These are phyloP conservation scores for Hypericum perforatum DNA, from an alignment of 345 rosid genomes.

Conservation along the genomic window DNA sequence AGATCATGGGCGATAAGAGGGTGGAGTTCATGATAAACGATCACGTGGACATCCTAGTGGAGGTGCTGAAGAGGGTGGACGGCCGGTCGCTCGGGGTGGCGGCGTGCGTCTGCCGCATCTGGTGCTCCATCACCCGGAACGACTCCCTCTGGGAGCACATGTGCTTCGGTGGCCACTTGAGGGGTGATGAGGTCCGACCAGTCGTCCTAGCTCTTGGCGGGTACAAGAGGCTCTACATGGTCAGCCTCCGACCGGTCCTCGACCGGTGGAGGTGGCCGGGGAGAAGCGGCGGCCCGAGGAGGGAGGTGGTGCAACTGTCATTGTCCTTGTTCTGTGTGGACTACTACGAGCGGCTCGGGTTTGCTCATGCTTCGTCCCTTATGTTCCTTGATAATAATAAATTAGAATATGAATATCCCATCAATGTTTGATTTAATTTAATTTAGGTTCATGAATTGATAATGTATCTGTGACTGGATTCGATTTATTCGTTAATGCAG, in stretches of 20 bases:
- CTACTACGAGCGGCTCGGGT: conserved; percentile 55
- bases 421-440: too few relatives aligned
- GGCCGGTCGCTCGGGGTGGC: conserved; percentile 74
- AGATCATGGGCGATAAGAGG: background rate
- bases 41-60: conserved; percentile 68
- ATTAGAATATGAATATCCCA: too few relatives aligned
- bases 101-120: conserved; percentile 84
- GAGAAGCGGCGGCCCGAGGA: conserved; percentile 27
- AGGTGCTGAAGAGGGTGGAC: conserved; percentile 67
- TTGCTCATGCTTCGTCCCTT: conserved; percentile 54
- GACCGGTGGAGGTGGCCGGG: conserved; percentile 23
- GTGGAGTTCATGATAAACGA: conserved; percentile 52
- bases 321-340: conserved; percentile 76
- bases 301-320: conserved; percentile 77
- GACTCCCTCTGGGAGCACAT: conserved; percentile 88
- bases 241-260: conserved; percentile 57
- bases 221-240: conserved; percentile 73
- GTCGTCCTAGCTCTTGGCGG: conserved; percentile 90
- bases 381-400: conserved; percentile 40
- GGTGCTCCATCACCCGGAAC: conserved; percentile 58
- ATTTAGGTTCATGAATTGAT: too few relatives aligned
- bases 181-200: conserved; percentile 48
- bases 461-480: too few relatives aligned
- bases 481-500: too few relatives aligned
- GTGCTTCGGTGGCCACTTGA: conserved; percentile 63